Evolutionary conservation across 2,329 filamentous ascomycete genomes (phyloP).

Genomic region (Aspergillus arachidicola): DNA sequence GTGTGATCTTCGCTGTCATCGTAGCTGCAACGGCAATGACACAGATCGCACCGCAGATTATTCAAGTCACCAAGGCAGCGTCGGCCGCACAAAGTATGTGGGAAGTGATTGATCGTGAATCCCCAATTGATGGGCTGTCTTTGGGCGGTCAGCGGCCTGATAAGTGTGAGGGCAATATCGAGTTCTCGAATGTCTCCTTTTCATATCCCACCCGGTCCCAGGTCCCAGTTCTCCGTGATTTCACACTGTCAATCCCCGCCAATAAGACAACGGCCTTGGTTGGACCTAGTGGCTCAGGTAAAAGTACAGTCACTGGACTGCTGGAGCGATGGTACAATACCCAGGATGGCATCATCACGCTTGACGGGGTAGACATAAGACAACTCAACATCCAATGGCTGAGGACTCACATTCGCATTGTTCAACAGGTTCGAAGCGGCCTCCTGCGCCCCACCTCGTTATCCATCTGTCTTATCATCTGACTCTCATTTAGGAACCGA

Average conservation of each 20-base stretch:
- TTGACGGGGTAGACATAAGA: conserved; percentile 56
- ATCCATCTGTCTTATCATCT: not conserved
- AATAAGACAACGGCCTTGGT: conserved; percentile 48
- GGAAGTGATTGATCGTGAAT: conserved; percentile 39
- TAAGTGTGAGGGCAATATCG: conserved; percentile 31
- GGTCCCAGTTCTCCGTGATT: conserved; percentile 36
- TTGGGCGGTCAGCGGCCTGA: conserved; percentile 18
- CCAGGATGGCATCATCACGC: conserved; percentile 52
- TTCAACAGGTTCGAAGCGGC: conserved; percentile 53
- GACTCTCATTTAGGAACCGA: conserved; percentile 53
- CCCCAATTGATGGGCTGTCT: conserved; percentile 37
- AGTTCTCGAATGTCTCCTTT: conserved; percentile 67
- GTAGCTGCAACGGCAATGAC: conserved; percentile 39
- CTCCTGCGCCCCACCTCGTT: not conserved
- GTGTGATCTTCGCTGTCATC: conserved; percentile 29
- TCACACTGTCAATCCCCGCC: conserved; percentile 36
- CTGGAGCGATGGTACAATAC: conserved; percentile 46
- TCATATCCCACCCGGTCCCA: conserved; percentile 62
- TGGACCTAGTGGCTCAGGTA: conserved; percentile 49
- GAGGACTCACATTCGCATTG: conserved; percentile 61
- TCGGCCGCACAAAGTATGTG: conserved; percentile 47
- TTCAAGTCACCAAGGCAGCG: conserved; percentile 43
- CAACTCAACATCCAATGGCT: conserved; percentile 65
- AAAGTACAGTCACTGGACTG: conserved; percentile 49
- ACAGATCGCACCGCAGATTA: conserved; percentile 39